Conservation (phyloP, 2,329 filamentous ascomycete genomes). For the Purpureocillium lavendulum region DNA sequence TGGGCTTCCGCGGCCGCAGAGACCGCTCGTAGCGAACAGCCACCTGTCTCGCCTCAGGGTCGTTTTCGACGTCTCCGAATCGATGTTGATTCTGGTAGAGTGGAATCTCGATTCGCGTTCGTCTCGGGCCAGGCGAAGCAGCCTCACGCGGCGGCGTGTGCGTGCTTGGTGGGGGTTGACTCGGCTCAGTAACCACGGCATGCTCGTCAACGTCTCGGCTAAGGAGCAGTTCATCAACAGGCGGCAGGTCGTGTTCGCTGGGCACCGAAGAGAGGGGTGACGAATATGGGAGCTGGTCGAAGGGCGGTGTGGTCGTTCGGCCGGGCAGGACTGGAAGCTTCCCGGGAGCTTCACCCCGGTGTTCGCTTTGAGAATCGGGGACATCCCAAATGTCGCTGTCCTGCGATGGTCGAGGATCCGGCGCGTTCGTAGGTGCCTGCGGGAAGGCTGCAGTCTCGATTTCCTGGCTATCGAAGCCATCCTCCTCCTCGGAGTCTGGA, state of each 20-base stretch:
- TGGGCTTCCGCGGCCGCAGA: conserved; percentile 50
- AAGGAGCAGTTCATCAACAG: conserved; percentile 10
- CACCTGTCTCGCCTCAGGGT: conserved; percentile 13
- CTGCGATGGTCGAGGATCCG: not conserved
- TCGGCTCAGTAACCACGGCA: too few species aligned
- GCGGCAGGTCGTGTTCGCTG: conserved; percentile 17
- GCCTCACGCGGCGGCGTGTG: too few species aligned
- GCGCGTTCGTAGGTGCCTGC: not conserved
- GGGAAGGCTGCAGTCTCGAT: not conserved
- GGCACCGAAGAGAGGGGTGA: conserved; percentile 25
- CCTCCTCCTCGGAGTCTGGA: conserved; percentile 42
- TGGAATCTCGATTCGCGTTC: not conserved
- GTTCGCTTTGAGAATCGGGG: conserved; percentile 21
- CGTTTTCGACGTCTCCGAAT: not conserved
- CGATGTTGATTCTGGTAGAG: not conserved
- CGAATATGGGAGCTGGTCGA: conserved; percentile 13
- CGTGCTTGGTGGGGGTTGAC: too few species aligned
- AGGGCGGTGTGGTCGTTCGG: not conserved
- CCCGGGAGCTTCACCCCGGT: not conserved
- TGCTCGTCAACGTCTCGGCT: not conserved
- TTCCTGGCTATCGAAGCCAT: conserved; percentile 30
- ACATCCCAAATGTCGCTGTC: conserved; percentile 26
- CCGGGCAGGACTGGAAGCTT: conserved; percentile 1
- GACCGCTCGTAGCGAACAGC: conserved; percentile 34
- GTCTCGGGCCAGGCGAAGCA: not conserved